Conservation (phyloP, 805 yeast species). For the Candida verbasci region DNA sequence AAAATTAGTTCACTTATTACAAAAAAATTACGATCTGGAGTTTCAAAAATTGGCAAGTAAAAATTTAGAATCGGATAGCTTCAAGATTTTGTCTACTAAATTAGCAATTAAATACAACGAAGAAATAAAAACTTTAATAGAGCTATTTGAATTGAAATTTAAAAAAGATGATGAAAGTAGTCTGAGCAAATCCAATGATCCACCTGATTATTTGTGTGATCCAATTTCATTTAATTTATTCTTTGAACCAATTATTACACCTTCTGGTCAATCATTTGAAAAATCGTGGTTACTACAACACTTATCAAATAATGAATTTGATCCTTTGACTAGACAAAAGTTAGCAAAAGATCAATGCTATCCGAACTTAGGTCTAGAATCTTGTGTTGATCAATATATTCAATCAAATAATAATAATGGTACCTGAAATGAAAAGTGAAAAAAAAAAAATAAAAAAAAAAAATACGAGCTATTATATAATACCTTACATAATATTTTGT, state of each 20-base stretch:
- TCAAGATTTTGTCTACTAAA: slow-evolving; percentile 6
- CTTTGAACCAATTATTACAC: slow-evolving; percentile 38
- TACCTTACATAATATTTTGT: too few relatives aligned
- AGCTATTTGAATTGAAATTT: slow-evolving; percentile 13
- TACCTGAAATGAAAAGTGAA: not conserved
- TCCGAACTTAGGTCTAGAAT: not conserved
- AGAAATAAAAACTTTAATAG: slow-evolving; percentile 11
- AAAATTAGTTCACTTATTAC: slow-evolving; percentile 7
- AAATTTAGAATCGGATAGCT: slow-evolving; percentile 1
- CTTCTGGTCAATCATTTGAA: slow-evolving; percentile 39
- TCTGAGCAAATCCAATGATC: slow-evolving; percentile 8
- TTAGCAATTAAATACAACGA: slow-evolving; percentile 8
- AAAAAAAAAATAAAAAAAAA: not conserved
- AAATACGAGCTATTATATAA: not conserved
- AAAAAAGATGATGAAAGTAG: slow-evolving; percentile 9
- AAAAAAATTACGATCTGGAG: slow-evolving; percentile 11
- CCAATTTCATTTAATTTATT: slow-evolving; percentile 39
- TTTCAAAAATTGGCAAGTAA: slow-evolving; percentile 5
- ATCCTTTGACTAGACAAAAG: slow-evolving; percentile 32
- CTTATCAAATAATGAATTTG: slow-evolving; percentile 20
- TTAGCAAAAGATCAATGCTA: slow-evolving; percentile 5
- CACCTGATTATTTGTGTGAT: slow-evolving; percentile 33
- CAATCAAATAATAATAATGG: not conserved
- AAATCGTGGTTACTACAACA: slow-evolving; percentile 30
- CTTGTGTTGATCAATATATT: slow-evolving; percentile 5